phyloP scores from a whole-genome alignment of 2,329 filamentous ascomycete genomes.

The Aspergillus proliferans region DNA sequence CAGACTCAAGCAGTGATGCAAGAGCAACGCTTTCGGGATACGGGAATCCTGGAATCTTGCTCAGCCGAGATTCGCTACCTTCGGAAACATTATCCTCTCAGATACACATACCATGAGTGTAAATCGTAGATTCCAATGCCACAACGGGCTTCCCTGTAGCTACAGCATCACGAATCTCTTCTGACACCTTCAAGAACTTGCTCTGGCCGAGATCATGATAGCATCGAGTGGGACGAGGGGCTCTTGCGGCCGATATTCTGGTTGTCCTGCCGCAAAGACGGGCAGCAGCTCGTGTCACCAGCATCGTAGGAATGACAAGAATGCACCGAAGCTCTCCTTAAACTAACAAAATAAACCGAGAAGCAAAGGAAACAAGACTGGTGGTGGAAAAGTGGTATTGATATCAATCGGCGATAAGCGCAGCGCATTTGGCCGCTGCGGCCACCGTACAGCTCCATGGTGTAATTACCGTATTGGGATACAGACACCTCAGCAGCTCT shows the following conservation, averaged over 20 bases:
- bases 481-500: conserved; percentile 34
- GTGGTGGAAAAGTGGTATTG: not conserved
- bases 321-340: not conserved
- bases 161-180: conserved; percentile 76
- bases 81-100: not conserved
- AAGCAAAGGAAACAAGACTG: not conserved
- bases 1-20: conserved; percentile 70
- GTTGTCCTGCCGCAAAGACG: conserved; percentile 13
- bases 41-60: conserved; percentile 51
- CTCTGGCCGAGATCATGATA: conserved; percentile 28
- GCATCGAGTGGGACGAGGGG: conserved; percentile 12
- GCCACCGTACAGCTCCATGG: conserved; percentile 19
- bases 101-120: conserved; percentile 75
- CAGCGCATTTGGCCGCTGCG: conserved; percentile 22
- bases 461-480: conserved; percentile 4
- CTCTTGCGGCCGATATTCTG: conserved; percentile 4
- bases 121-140: conserved; percentile 91
- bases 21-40: conserved; percentile 69
- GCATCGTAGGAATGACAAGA: conserved; percentile 7
- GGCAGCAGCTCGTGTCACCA: conserved; percentile 16
- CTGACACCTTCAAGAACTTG: conserved; percentile 63
- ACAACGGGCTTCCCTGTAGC: conserved; percentile 73
- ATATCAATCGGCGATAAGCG: conserved; percentile 7
- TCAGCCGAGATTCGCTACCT: conserved; percentile 5
- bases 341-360: not conserved